These are phyloP conservation scores for Gossypium bickii DNA, from an alignment of 345 rosid species.

Conservation along the genomic window DNA sequence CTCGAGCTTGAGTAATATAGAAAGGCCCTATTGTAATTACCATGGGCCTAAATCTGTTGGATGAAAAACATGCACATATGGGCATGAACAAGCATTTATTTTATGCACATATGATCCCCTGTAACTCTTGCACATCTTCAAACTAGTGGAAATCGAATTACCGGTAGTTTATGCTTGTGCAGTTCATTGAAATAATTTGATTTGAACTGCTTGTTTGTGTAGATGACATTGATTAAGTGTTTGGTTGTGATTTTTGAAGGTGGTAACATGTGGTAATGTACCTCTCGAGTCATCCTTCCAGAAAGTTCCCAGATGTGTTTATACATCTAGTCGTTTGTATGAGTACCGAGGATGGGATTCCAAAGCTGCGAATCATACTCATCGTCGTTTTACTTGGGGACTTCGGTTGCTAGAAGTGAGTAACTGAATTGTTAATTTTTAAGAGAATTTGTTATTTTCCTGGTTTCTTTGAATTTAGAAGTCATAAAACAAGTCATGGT, in stretches of 20 bases:
- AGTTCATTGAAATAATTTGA: not conserved
- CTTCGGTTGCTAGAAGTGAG: constrained; percentile 81
- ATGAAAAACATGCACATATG: too few relatives aligned
- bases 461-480: not conserved
- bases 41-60: too few relatives aligned
- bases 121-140: not conserved
- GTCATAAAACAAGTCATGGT: not conserved
- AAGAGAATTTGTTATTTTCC: not conserved
- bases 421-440: constrained; percentile 7
- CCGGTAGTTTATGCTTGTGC: not conserved
- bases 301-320: not conserved
- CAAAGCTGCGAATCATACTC: constrained; percentile 64
- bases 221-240: not conserved
- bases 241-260: constrained; percentile 38
- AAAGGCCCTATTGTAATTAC: too few relatives aligned
- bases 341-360: not conserved
- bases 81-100: not conserved
- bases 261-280: constrained; percentile 85
- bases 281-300: not conserved
- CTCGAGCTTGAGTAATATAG: too few relatives aligned
- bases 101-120: not conserved
- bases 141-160: not conserved
- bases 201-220: constrained; percentile 10
- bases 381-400: constrained; percentile 90
- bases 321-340: not conserved